Evolutionary conservation across 2,329 filamentous ascomycete species (phyloP).

Genomic region (Penicillium sp.): DNA sequence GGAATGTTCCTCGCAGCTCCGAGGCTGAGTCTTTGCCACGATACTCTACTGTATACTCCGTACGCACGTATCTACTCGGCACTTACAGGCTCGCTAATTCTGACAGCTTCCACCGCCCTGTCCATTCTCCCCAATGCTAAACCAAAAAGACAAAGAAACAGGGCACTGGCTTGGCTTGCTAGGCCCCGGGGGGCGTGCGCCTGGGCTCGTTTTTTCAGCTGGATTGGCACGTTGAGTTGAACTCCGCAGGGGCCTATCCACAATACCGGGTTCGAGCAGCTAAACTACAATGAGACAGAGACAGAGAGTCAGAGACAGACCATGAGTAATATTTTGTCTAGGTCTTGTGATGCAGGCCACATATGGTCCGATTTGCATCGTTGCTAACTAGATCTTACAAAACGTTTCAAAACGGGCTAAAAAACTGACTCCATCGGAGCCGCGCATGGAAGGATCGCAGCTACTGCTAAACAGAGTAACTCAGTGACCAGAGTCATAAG

Average conservation of each 20-base stretch:
- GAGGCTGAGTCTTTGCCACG: not conserved
- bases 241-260: slow-evolving; percentile 3
- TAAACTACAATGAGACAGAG: not conserved
- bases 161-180: not conserved
- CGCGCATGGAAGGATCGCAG: no score
- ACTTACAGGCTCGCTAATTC: not conserved
- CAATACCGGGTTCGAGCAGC: not conserved
- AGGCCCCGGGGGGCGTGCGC: not conserved
- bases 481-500: no score
- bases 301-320: no score
- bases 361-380: not conserved
- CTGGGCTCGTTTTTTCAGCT: slow-evolving; percentile 1
- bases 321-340: not conserved
- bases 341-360: not conserved
- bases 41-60: not conserved
- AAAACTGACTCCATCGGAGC: not conserved
- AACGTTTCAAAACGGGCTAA: slow-evolving; percentile 9
- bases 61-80: no score
- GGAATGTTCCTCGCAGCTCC: not conserved
- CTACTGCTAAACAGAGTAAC: no score
- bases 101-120: not conserved
- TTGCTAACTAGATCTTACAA: slow-evolving; percentile 7
- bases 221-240: not conserved
- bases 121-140: not conserved
- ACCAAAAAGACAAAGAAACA: not conserved